These are phyloP conservation scores for Suhomyces kunorum DNA, from an alignment of 1,139 yeast genomes.

Conservation along the genomic window DNA sequence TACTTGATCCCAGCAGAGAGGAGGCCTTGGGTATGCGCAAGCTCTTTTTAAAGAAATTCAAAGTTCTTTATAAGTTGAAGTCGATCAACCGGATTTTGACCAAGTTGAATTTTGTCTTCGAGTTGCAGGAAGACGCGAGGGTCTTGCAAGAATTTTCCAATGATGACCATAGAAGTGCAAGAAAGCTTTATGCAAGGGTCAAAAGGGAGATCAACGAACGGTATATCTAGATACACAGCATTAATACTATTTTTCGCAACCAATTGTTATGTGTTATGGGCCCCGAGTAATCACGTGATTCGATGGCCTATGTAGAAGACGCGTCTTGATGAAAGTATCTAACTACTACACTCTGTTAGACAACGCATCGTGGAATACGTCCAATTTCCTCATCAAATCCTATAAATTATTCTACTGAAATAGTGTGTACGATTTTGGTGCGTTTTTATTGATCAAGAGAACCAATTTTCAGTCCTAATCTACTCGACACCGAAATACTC, in stretches of 20 bases:
- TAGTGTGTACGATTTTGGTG: no score
- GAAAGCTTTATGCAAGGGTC: conserved; percentile 10
- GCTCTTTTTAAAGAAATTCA: conserved; percentile 16
- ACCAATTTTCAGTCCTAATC: not conserved
- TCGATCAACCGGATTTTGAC: conserved; percentile 14
- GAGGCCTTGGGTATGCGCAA: conserved; percentile 6
- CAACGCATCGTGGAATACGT: no score
- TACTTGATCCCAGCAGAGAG: conserved; percentile 2
- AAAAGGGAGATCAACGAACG: conserved; percentile 16
- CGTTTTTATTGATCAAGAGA: not conserved
- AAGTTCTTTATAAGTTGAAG: conserved; percentile 14
- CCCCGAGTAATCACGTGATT: not conserved
- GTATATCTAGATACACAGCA: conserved; percentile 10
- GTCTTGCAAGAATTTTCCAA: conserved; percentile 7
- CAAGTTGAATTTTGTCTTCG: conserved; percentile 15
- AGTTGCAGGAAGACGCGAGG: conserved; percentile 17
- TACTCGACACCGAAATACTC: not conserved
- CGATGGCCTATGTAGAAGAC: not conserved
- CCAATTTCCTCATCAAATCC: not conserved
- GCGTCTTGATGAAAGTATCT: not conserved
- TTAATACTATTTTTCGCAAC: not conserved
- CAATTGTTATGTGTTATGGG: not conserved
- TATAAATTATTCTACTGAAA: no score
- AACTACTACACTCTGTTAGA: no score
- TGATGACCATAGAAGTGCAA: conserved; percentile 3